Evolutionary conservation across 2,329 filamentous ascomycete species (phyloP), one percentile per base, ranked within the genome.

Genomic region (Claviceps sp.): DNA sequence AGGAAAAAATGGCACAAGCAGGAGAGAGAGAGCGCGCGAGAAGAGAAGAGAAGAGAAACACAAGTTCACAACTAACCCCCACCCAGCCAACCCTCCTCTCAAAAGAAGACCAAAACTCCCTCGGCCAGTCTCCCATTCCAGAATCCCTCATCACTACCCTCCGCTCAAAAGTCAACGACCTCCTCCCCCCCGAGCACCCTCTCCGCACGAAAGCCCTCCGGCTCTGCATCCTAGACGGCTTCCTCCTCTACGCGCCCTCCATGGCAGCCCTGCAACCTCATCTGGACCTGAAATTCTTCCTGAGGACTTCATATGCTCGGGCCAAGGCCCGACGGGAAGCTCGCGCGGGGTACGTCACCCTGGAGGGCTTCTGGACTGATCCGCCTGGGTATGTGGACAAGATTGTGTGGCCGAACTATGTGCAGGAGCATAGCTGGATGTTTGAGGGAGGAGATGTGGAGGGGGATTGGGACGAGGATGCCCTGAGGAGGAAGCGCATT

Each of bases 371-470:
- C 70, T 98, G 93, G 93, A 77, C 83, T 52, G 93, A 98, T 66
- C 93, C 93, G 0, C 89, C 89, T 0, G 90, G 88, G 0, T 98
- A 97, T 65, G 89, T 97, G 40, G 90, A 97, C 65, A 80, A 86
- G 64, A 78, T 98, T 51, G 93, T 98, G 4, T 98, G 93, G 93
- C 91, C 91, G 3, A 91, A 95, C 61, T 97, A 96, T 67, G 87
- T 86, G 3, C 74, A 78, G 50, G 81, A 89, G 60, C 90, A 97
- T 69, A 72, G 73, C 22, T 95, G 87, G 75, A 72, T 98, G 65
- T 93, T 96, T 63, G 68, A 82, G 57, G 69, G 71, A 7, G 84
- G 80, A 0, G 72, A 90, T 62, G 85, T 88, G 0, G 78, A 85
- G 59, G 78, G 78, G 0, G 61, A 68, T 47, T 62, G 82, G 10